A percentile compares a stretch with the other conserved stretches of the same genome.
These are phyloP conservation scores for Aulographum hederae DNA, from an alignment of 2,329 filamentous ascomycete genomes.

Conservation along the genomic window DNA sequence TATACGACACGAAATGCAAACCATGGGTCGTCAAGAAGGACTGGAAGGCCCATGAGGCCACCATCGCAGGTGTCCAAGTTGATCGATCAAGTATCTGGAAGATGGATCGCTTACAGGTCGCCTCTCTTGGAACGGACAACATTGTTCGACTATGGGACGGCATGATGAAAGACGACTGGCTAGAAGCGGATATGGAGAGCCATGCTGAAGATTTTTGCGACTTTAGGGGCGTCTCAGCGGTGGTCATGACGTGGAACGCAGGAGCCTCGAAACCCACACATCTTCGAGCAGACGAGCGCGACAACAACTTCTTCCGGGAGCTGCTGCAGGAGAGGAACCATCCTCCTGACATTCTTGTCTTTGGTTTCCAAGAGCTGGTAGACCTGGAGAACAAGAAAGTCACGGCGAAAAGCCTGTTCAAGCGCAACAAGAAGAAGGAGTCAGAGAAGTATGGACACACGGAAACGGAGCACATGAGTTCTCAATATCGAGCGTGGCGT, in stretches of 20 bases:
- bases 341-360: conserved; percentile 77
- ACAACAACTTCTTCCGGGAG: conserved; percentile 63
- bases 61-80: conserved; percentile 57
- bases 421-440: conserved; percentile 61
- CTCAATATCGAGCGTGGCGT: conserved; percentile 92
- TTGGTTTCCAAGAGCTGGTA: conserved; percentile 97
- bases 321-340: conserved; percentile 52
- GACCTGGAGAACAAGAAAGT: conserved; percentile 95
- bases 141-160: conserved; percentile 80
- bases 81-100: conserved; percentile 75
- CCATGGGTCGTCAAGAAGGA: conserved; percentile 89
- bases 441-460: conserved; percentile 61
- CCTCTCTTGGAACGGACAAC: conserved; percentile 76
- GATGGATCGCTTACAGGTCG: conserved; percentile 65
- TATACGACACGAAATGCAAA: conserved; percentile 68
- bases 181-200: conserved; percentile 76
- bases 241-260: conserved; percentile 91
- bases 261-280: conserved; percentile 85
- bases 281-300: conserved; percentile 49
- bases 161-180: conserved; percentile 79
- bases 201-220: conserved; percentile 68
- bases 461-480: conserved; percentile 81
- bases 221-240: conserved; percentile 63
- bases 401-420: conserved; percentile 82
- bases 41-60: conserved; percentile 78